Base-by-base conservation (phyloP, 495 filamentous ascomycete species). In the Penicillium bovifimosum region DNA sequence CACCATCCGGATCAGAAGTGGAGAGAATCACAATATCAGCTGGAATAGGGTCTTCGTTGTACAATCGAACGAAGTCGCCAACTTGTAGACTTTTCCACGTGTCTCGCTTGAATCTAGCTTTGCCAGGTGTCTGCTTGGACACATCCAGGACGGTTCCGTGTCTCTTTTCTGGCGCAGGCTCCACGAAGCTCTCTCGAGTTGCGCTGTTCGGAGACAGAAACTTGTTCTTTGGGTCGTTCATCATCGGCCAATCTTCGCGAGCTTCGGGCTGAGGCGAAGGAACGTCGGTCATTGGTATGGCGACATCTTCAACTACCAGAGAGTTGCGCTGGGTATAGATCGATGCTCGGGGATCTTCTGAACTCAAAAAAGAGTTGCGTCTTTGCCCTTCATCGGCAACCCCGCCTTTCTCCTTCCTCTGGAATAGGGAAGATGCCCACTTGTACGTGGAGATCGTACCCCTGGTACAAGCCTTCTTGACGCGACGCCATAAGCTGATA, bases 1-100 rank as follows among this genome's bases (percentile, higher is more conserved):
- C 87, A 33, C 95, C 95, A 61, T 99, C 95, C 4, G 83, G 80
- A 60, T 96, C 93, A 2, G 93, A 96, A 9, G 95, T 96, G 10
- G 93, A 90, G n/a, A 99, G 74, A 46, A 99, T 88, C 43, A 97
- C 86, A 39, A 97, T 77, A 71, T 99, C 95, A 34, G 95, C 92
- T 2, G 95, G 95, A 26, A 99, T 85, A 54, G 92, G 88, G 63
- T 99, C 95, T 46, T 95, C 88, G 55, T 95, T 96, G 71, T 96
- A 96, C 45, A 99, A 80, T 48, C 95, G 88, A 41, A 99, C 87
- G 67, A 95, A 97, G 68, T 99, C 95, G 33, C 95, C 95, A 38
- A 97, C 92, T 59, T 95, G 85, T 20, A 97, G 79, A 63, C 83
- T 95, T 66, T 99, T 99, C 95, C 95, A 99, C 47, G 81, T 83